phyloP scores from a whole-genome alignment of 2,329 filamentous ascomycete species.

The Claviceps quebecensis region DNA sequence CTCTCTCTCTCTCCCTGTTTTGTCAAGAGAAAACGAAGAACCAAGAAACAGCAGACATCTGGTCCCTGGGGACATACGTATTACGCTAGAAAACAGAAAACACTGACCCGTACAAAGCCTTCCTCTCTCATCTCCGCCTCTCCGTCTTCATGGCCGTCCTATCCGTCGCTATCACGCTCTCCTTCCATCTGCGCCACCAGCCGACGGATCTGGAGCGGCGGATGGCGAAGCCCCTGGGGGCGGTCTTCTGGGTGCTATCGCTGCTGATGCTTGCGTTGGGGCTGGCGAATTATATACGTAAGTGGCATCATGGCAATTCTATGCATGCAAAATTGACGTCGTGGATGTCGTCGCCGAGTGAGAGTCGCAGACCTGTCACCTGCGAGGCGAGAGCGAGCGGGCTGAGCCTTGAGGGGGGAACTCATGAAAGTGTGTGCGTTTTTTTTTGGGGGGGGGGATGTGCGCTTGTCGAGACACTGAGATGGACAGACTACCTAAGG shows the following conservation, averaged over 20 bases:
- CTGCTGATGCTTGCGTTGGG: constrained; percentile 65
- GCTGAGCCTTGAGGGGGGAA: too few relatives aligned
- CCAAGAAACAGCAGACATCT: too few relatives aligned
- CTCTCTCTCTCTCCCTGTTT: background rate
- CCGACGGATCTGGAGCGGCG: constrained; percentile 58
- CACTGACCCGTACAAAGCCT: constrained; percentile 30
- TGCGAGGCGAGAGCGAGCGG: too few relatives aligned
- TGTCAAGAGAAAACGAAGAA: too few relatives aligned
- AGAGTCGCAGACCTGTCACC: too few relatives aligned
- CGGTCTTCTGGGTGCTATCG: constrained; percentile 76
- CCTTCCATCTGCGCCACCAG: constrained; percentile 72
- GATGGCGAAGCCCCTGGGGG: constrained; percentile 70
- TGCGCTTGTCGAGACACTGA: too few relatives aligned
- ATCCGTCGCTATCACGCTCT: constrained; percentile 77
- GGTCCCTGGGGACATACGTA: too few relatives aligned
- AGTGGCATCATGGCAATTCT: background rate
- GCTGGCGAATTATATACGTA: constrained; percentile 71
- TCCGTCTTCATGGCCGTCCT: constrained; percentile 86
- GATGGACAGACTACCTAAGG: too few relatives aligned
- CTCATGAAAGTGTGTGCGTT: too few relatives aligned
- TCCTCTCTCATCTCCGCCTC: constrained; percentile 82
- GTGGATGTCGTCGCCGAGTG: too few relatives aligned
- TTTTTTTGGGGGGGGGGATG: too few relatives aligned
- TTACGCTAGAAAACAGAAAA: background rate
- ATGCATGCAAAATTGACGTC: too few relatives aligned